Evolutionary conservation across 495 filamentous ascomycete genomes (phyloP).

Genomic region (Podospora australis): DNA sequence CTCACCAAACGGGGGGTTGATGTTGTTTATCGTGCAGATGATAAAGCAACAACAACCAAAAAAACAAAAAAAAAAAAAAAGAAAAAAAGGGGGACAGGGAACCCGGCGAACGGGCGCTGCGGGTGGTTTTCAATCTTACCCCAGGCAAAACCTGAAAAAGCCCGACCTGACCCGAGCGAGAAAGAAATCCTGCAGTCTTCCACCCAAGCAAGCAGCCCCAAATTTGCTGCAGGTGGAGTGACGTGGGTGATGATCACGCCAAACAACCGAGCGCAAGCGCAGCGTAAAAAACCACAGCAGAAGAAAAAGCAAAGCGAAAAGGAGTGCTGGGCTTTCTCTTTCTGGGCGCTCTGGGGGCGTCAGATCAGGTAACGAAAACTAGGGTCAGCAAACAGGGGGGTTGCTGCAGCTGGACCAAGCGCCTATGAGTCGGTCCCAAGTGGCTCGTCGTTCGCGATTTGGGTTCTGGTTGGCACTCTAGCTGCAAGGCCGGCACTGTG

Average conservation of each 20-base stretch:
- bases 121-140: slow-evolving; percentile 2
- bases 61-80: too few relatives aligned
- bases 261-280: slow-evolving; percentile 14
- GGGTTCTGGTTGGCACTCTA: background rate
- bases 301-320: too few relatives aligned
- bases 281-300: slow-evolving; percentile 2
- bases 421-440: slow-evolving; percentile 1
- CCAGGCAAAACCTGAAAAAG: slow-evolving; percentile 3
- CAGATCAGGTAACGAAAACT: too few relatives aligned
- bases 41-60: too few relatives aligned
- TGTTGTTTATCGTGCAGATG: background rate
- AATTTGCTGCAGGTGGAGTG: slow-evolving; percentile 7
- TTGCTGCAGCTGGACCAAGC: slow-evolving; percentile 6
- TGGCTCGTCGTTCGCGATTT: background rate
- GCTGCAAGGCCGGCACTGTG: too few relatives aligned
- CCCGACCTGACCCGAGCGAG: background rate
- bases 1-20: slow-evolving; percentile 3
- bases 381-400: slow-evolving; percentile 4
- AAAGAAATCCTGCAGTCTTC: too few relatives aligned
- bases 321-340: too few relatives aligned
- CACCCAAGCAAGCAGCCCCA: too few relatives aligned
- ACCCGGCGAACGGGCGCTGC: background rate
- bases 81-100: background rate
- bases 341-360: too few relatives aligned
- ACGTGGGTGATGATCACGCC: slow-evolving; percentile 15